Conservation (phyloP, 2,329 filamentous ascomycete species). For the Albifimbria verrucaria region DNA sequence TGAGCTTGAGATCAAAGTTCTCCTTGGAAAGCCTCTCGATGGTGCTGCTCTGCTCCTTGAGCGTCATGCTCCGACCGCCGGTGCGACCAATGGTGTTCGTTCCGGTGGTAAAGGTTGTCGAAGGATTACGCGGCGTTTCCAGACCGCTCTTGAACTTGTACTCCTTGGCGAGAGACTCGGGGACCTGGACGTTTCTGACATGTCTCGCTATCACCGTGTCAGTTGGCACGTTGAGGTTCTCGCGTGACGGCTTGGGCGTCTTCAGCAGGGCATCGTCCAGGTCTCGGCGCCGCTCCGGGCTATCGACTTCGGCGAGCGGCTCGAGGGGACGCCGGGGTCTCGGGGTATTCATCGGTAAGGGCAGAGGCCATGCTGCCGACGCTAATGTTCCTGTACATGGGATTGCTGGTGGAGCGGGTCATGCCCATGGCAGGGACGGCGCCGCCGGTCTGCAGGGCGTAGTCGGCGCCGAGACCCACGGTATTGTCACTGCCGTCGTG, state of each 20-base stretch:
- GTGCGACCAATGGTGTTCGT: conserved; percentile 49
- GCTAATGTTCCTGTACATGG: conserved; percentile 73
- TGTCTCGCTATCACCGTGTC: conserved; percentile 88
- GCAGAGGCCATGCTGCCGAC: conserved; percentile 82
- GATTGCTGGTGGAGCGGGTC: conserved; percentile 48
- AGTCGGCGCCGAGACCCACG: conserved; percentile 66
- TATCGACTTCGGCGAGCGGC: conserved; percentile 47
- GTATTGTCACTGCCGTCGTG: conserved; percentile 70
- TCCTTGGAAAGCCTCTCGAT: conserved; percentile 96
- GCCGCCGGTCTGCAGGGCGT: conserved; percentile 77
- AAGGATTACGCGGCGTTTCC: conserved; percentile 53
- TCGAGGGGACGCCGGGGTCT: conserved; percentile 45
- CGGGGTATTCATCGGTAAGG: conserved; percentile 56
- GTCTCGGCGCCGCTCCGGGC: conserved; percentile 34
- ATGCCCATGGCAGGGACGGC: conserved; percentile 57
- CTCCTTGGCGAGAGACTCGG: conserved; percentile 81
- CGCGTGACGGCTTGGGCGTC: conserved; percentile 65
- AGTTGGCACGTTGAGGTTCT: conserved; percentile 62
- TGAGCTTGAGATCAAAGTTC: conserved; percentile 95
- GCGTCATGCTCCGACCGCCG: conserved; percentile 71
- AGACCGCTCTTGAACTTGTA: conserved; percentile 74
- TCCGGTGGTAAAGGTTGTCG: conserved; percentile 44
- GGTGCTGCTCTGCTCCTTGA: conserved; percentile 96
- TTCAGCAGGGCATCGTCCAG: conserved; percentile 45
- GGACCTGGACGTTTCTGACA: conserved; percentile 85